Conservation (phyloP, 805 yeast species). For the Saturnispora silvae region DNA sequence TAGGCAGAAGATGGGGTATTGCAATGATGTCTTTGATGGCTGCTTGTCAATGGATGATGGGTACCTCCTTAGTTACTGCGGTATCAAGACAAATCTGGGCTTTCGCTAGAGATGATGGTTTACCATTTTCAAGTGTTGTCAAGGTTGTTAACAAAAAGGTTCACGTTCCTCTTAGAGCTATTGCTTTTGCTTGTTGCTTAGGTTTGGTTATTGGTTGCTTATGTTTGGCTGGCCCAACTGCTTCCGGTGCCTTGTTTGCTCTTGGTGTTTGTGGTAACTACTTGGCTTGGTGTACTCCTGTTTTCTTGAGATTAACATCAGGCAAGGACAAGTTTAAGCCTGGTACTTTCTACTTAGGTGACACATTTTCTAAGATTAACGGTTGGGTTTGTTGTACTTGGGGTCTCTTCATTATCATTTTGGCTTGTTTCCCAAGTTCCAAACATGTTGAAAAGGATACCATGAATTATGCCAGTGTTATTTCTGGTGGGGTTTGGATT, state of each 20-base stretch:
- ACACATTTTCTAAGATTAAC: conserved; percentile 31
- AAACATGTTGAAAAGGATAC: conserved; percentile 26
- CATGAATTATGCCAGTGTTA: conserved; percentile 29
- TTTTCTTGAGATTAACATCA: conserved; percentile 36
- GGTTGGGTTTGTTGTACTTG: conserved; percentile 38
- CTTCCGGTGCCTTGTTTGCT: conserved; percentile 56
- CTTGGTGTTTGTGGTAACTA: conserved; percentile 49
- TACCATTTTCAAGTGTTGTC: conserved; percentile 46
- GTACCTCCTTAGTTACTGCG: conserved; percentile 49
- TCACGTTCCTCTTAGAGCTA: conserved; percentile 53
- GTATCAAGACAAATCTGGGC: conserved; percentile 66
- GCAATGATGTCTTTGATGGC: conserved; percentile 50
- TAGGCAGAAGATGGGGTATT: conserved; percentile 55
- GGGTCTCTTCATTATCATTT: conserved; percentile 38
- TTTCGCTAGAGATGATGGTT: conserved; percentile 63
- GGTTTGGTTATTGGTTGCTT: conserved; percentile 43
- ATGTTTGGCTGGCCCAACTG: conserved; percentile 43
- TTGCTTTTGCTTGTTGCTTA: conserved; percentile 37
- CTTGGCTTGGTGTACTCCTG: conserved; percentile 52
- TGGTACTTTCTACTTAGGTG: conserved; percentile 56
- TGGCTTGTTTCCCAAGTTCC: conserved; percentile 48
- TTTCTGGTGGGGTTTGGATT: conserved; percentile 25
- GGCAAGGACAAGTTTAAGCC: conserved; percentile 42
- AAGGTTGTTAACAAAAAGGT: conserved; percentile 43
- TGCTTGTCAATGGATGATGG: conserved; percentile 55